phyloP scores from a whole-genome alignment of 805 yeast species.

The Kuraishia ogatae region DNA sequence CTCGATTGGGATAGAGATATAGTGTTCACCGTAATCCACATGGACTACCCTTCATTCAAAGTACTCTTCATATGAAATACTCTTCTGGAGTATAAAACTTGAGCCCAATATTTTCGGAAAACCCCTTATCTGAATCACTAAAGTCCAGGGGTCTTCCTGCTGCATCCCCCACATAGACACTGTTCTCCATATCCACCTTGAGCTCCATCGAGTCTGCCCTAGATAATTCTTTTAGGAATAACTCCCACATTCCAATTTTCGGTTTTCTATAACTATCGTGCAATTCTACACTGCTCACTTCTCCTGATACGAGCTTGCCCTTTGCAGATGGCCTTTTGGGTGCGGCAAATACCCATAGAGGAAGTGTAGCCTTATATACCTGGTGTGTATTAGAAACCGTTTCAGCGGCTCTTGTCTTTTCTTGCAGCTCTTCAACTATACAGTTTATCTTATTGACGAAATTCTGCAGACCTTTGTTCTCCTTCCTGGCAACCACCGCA shows the following conservation, averaged over 20 bases:
- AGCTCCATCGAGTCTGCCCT: neutral
- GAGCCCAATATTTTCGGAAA: slow-evolving; percentile 53
- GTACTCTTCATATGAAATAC: slow-evolving; percentile 9
- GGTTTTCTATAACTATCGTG: slow-evolving; percentile 62
- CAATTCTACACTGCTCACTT: slow-evolving; percentile 19
- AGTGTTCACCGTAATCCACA: too few relatives aligned
- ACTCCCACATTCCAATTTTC: slow-evolving; percentile 64
- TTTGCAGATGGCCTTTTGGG: slow-evolving; percentile 38
- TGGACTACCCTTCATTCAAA: neutral
- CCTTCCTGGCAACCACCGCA: slow-evolving; percentile 37
- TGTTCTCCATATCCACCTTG: slow-evolving; percentile 29
- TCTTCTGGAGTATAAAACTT: slow-evolving; percentile 62
- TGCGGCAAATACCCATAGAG: slow-evolving; percentile 51
- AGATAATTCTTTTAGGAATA: slow-evolving; percentile 31
- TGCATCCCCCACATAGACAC: slow-evolving; percentile 90
- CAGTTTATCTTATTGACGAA: slow-evolving; percentile 33
- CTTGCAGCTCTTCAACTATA: slow-evolving; percentile 23
- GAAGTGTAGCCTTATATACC: slow-evolving; percentile 5
- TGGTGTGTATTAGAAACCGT: neutral
- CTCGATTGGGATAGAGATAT: too few relatives aligned
- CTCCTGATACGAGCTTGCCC: neutral
- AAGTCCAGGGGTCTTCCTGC: slow-evolving; percentile 79
- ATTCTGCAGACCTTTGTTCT: slow-evolving; percentile 24
- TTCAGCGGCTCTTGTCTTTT: slow-evolving; percentile 4
- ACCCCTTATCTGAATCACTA: slow-evolving; percentile 67